Evolutionary conservation across 176 grass and related monocot genomes (phyloP), one percentile per base, ranked within the genome.

Genomic region (Elymus sibiricus): DNA sequence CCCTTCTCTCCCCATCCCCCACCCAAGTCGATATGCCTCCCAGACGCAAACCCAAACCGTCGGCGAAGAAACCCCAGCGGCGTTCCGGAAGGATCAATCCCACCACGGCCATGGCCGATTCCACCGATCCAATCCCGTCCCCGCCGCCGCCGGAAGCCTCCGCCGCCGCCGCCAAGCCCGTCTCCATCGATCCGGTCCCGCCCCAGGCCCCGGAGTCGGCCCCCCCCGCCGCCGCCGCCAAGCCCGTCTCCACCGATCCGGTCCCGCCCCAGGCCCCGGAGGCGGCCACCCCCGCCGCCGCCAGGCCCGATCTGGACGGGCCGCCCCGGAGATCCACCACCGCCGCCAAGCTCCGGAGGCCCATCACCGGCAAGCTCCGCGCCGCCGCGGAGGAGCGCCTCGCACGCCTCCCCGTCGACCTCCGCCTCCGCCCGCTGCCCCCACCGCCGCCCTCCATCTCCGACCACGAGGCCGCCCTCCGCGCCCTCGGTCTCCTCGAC

Each of bases 401-500:
- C 27, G 72, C 59, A 15, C 80, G 82, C 66, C 91, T 93, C 78
- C 68, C 74, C 38, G 6, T 39, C 5, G 32, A 22, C 84, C 84
- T 95, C 90, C 73, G 24, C 22, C 26, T 90, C 22, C 76, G 81
- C 9, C 72, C 77, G 61, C 83, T 84, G 22, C 71, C 12, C 1
- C 1, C 56, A 25, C 32, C 38, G 60, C 70, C 59, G 76, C 27
- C 43, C 46, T 34, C 79, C 86, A 65, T 90, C 65, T 25, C 77
- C 44, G 55, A 22, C 15, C 79, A 99, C 75, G 94, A 96, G 89
- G 32, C 71, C 11, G 90, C 93, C 7, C 91, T 98, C 75, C 53
- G 83, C 29, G 76, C 86, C 81, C 84, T 99, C 9, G 94, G 90
- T 11, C 88, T 96, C 22, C 88, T 93, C 60, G 87, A 90, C 28